Evolutionary conservation across 176 grass and related monocot genomes (phyloP).

Genomic region (Saccharum officinarum): DNA sequence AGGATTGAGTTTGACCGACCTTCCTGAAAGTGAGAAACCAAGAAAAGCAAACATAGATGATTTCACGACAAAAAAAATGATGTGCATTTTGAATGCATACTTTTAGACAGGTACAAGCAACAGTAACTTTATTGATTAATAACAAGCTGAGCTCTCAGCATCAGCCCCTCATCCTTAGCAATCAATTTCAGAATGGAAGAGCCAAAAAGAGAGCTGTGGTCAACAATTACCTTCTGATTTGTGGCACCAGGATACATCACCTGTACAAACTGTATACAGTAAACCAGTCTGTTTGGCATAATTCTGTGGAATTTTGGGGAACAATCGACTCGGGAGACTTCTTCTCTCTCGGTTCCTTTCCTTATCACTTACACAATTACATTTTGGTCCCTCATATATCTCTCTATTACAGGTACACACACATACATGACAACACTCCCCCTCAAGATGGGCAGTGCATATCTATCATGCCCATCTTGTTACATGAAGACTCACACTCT

Average conservation of each 20-base stretch:
- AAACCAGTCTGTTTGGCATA: not conserved
- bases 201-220: not conserved
- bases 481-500: too few relatives aligned
- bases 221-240: conserved; percentile 62
- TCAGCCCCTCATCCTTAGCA: not conserved
- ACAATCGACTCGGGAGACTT: too few relatives aligned
- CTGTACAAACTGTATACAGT: conserved; percentile 26
- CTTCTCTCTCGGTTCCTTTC: too few relatives aligned
- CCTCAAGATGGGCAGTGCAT: too few relatives aligned
- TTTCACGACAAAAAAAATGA: not conserved
- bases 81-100: not conserved
- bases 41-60: not conserved
- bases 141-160: not conserved
- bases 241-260: conserved; percentile 55
- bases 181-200: not conserved
- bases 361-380: too few relatives aligned
- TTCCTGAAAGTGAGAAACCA: conserved; percentile 49
- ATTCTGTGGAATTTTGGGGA: too few relatives aligned
- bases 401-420: too few relatives aligned
- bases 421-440: too few relatives aligned
- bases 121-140: not conserved
- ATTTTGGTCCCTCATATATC: too few relatives aligned
- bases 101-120: not conserved
- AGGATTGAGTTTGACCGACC: conserved; percentile 71
- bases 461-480: too few relatives aligned